Base-by-base conservation (phyloP, 331 rosid species). In the Quercus phellos region DNA sequence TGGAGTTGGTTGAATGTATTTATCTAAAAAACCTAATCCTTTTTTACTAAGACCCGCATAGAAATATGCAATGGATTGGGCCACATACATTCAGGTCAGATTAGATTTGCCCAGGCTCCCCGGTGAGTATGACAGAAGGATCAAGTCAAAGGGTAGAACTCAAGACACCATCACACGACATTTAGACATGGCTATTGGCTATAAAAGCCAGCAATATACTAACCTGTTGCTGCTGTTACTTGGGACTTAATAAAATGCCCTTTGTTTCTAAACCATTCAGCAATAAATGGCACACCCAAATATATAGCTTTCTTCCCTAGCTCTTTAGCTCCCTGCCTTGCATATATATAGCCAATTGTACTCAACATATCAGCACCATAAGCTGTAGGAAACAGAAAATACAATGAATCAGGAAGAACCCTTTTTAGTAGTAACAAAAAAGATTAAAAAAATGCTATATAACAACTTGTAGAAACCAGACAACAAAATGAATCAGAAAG, bases 201-300 rank as follows among this genome's bases (percentile, higher is more conserved):
- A 64, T 8, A 38, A 38, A 76, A 79, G 34, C 78, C 50, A 69
- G 68, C 70, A 82, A 72, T 53, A 77, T 4, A 74, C 84, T 79
- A 74, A 93, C 98, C 99, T 80, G 99, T 94, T 70, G 99, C 99
- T n/a, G 99, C 99, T 73, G 99, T 92, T 76, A 94, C 99, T 82
- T 94, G 99, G 78, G 99, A 94, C 79, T 92, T 94, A 78, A 94
- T 91, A 76, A 90, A 91, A 85, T 94, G 99, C 74, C 99, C 99
- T 83, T 94, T 94, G 90, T 94, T 92, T 85, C 99, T 90, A 85
- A 91, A 94, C 99, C 99, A 94, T 83, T 94, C 99, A 17, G 99
- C 99, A 81, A 94, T 66, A 84, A 94, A 94, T 70, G 99, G 99
- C 79, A 94, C 96, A 6, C 98, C 99, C 86, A 94, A 80, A 87